These are phyloP conservation scores for Vigna radiata DNA, from an alignment of 306 rosid species.

Conservation along the genomic window DNA sequence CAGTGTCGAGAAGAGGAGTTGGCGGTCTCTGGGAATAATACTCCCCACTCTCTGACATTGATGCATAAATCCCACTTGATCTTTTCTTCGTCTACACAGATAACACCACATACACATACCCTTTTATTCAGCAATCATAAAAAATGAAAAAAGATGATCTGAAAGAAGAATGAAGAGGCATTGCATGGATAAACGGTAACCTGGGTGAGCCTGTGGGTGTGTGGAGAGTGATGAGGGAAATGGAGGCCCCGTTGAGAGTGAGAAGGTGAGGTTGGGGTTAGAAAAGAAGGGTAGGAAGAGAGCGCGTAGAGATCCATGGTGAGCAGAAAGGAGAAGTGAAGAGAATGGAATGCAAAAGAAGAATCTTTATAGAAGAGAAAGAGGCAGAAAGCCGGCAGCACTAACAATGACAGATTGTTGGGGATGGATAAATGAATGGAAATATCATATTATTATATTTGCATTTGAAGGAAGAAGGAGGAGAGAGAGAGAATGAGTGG, in stretches of 20 bases:
- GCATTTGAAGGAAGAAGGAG: neutral
- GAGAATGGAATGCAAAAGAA: neutral
- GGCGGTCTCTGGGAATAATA: conserved; percentile 84
- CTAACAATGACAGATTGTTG: neutral
- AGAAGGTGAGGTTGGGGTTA: conserved; percentile 9
- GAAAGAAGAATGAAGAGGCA: neutral
- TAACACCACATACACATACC: conserved; percentile 16
- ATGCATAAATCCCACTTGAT: conserved; percentile 66
- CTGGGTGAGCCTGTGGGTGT: conserved; percentile 54
- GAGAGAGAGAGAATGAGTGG: neutral
- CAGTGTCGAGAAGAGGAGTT: conserved; percentile 89
- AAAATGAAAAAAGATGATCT: neutral
- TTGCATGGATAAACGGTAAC: conserved; percentile 42
- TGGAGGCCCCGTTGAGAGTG: conserved; percentile 51
- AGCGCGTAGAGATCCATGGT: conserved; percentile 79
- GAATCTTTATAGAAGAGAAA: neutral
- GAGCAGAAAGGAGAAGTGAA: conserved; percentile 4
- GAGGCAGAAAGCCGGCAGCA: conserved; percentile 40
- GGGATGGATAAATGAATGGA: conserved; percentile 3
- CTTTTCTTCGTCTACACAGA: conserved; percentile 60
- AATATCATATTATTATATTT: neutral
- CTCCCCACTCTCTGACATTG: conserved; percentile 78
- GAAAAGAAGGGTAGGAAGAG: conserved; percentile 57
- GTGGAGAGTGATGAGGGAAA: conserved; percentile 48
- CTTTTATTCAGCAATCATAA: conserved; percentile 26